phyloP scores from a whole-genome alignment of 108 stramenopile genomes.

The Nitzschia inconspicua region DNA sequence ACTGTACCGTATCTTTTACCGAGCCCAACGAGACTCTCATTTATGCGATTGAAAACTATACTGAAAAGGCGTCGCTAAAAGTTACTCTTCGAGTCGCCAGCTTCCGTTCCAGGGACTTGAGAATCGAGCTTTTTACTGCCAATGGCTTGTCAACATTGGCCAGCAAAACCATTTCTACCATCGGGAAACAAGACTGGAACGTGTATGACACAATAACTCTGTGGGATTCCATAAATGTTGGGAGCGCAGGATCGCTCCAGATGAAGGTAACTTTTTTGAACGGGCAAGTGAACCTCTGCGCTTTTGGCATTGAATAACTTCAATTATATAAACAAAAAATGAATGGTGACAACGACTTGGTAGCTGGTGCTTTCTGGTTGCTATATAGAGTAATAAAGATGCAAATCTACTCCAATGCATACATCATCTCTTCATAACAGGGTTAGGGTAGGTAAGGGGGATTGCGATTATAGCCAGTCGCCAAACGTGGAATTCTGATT shows the following conservation, averaged over 20 bases:
- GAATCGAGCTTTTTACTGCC: neutral
- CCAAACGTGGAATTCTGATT: too few species aligned
- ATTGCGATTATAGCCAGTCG: too few species aligned
- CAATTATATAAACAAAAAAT: too few species aligned
- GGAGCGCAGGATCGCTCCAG: neutral
- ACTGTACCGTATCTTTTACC: conserved; percentile 5
- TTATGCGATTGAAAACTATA: neutral
- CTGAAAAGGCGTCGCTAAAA: neutral
- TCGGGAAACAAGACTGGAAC: neutral
- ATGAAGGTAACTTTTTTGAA: neutral
- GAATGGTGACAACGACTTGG: too few species aligned
- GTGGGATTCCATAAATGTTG: conserved; percentile 5
- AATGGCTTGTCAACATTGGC: neutral
- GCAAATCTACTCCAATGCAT: too few species aligned
- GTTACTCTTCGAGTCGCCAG: conserved; percentile 8
- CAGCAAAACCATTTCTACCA: neutral
- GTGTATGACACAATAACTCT: conserved; percentile 3
- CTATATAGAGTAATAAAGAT: too few species aligned
- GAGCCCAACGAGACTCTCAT: neutral
- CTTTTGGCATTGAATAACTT: conserved; percentile 5
- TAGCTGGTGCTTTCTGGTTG: too few species aligned
- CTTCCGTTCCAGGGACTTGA: neutral
- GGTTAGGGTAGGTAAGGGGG: too few species aligned
- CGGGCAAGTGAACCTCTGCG: neutral
- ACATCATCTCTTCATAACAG: too few species aligned